These are phyloP conservation scores for Mangifera indica DNA, from an alignment of 345 rosid genomes.

Conservation along the genomic window DNA sequence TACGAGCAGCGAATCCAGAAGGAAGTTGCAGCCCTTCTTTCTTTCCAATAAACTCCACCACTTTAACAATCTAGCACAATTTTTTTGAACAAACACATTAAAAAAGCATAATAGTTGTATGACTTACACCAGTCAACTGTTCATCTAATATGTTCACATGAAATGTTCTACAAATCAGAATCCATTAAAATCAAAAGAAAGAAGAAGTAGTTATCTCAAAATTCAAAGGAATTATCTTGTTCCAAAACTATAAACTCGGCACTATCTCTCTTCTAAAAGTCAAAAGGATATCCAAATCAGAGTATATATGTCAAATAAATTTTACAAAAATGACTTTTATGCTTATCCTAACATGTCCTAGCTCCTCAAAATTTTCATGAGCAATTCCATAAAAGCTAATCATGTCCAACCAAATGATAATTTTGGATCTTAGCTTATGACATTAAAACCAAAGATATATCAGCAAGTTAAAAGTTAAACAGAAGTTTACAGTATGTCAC, in stretches of 20 bases:
- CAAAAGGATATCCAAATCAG: not conserved
- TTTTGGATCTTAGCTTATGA: too few relatives aligned
- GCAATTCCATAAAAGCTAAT: not conserved
- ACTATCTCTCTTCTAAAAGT: not conserved
- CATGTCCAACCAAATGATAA: not conserved
- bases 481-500: not conserved
- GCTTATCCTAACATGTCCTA: not conserved
- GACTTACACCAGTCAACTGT: not conserved
- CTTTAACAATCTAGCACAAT: constrained; percentile 61
- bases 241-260: not conserved
- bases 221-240: not conserved
- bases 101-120: not conserved
- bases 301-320: not conserved
- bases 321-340: not conserved
- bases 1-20: constrained; percentile 70
- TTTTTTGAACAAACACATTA: constrained; percentile 7
- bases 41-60: constrained; percentile 78
- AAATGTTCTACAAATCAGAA: not conserved
- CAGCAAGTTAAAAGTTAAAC: not conserved
- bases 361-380: not conserved
- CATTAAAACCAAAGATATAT: not conserved
- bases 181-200: not conserved
- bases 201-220: not conserved
- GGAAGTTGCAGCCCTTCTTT: constrained; percentile 85
- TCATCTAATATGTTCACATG: not conserved